Evolutionary conservation across 164 flowering plant genomes (phyloP).

Genomic region (Vitis vinifera): DNA sequence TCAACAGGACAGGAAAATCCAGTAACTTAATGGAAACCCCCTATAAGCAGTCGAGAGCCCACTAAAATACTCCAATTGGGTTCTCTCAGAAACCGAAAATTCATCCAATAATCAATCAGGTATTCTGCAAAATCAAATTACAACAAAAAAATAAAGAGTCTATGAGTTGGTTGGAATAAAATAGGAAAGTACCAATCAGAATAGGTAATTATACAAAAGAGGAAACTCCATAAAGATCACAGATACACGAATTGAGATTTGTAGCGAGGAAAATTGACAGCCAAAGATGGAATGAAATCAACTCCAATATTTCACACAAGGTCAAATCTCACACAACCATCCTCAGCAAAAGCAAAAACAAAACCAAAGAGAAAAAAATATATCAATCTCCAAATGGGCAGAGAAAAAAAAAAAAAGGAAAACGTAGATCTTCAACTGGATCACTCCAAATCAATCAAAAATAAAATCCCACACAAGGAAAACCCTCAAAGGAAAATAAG

Average conservation of each 20-base stretch:
- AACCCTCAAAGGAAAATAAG: not conserved
- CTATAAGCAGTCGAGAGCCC: conserved; percentile 1
- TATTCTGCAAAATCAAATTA: conserved; percentile 8
- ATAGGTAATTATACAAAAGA: not conserved
- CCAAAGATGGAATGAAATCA: not conserved
- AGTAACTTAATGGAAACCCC: not conserved
- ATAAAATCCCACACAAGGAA: not conserved
- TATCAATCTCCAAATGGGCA: conserved; percentile 4
- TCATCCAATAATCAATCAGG: not conserved
- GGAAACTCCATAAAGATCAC: not conserved
- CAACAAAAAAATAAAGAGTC: not conserved
- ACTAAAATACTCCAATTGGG: not conserved
- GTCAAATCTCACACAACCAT: not conserved
- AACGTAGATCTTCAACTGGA: conserved; percentile 18
- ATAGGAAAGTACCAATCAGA: not conserved
- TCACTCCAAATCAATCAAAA: conserved; percentile 16
- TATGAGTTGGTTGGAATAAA: not conserved
- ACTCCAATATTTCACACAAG: not conserved
- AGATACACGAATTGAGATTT: not conserved
- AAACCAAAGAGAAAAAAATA: not conserved
- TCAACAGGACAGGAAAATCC: not conserved
- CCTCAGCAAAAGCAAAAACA: no score
- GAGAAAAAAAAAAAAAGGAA: not conserved
- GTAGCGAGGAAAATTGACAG: not conserved
- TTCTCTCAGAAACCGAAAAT: conserved; percentile 1